These are phyloP conservation scores for Chaetomium sp. DNA, from an alignment of 2,329 filamentous ascomycete species.

Conservation along the genomic window DNA sequence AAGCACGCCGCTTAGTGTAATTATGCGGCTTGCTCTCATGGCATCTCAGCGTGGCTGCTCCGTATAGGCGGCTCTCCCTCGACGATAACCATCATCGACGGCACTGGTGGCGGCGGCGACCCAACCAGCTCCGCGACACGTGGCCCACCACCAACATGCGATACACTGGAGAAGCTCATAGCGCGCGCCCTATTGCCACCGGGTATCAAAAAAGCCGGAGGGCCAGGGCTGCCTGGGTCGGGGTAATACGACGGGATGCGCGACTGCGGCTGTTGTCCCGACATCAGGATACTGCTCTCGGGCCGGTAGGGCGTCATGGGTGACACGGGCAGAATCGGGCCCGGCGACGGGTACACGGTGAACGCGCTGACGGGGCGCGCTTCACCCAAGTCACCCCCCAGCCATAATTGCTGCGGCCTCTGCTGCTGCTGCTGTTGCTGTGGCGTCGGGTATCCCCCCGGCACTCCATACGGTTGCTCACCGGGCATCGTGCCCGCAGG, in stretches of 20 bases:
- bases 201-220: conserved; percentile 30
- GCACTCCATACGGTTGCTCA: neutral
- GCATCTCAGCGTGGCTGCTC: neutral
- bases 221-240: conserved; percentile 6
- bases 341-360: conserved; percentile 14
- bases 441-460: neutral
- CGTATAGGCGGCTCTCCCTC: conserved; percentile 3
- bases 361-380: conserved; percentile 22
- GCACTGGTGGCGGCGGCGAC: conserved; percentile 12
- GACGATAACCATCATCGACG: conserved; percentile 14
- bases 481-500: conserved; percentile 16
- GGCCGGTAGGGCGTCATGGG: conserved; percentile 21
- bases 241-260: conserved; percentile 14
- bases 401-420: neutral
- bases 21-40: neutral
- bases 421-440: conserved; percentile 12
- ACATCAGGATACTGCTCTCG: conserved; percentile 5
- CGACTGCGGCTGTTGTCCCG: neutral
- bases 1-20: neutral
- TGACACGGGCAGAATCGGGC: conserved; percentile 22
- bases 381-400: neutral
- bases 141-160: conserved; percentile 8
- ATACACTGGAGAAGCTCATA: conserved; percentile 25
- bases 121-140: conserved; percentile 16
- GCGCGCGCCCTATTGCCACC: conserved; percentile 27